Base-by-base conservation (phyloP, 2,329 filamentous ascomycete genomes). In the Ascochyta fabae region DNA sequence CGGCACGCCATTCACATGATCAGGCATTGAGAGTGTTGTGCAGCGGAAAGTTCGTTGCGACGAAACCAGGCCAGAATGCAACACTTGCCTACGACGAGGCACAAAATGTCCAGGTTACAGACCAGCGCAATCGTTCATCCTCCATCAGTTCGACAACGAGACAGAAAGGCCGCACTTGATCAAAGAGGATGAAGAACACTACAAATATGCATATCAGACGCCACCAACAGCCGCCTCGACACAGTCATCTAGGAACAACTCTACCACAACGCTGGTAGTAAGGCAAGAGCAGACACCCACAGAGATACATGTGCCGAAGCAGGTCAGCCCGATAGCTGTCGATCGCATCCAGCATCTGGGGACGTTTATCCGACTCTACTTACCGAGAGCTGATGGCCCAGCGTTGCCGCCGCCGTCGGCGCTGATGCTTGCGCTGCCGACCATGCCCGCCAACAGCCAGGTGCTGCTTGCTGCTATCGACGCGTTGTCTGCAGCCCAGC, bases 31-130 rank as follows among this genome's bases (percentile, higher is more conserved):
- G 38, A 38, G 10, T 13, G 4, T 7, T 27, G 15, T 52, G 4
- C 40, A 65, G 61, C 69, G 72, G 29, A 75, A 75, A 49, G 72
- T 75, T 26, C 65, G 72, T 40, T 75, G 72, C 56, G 72, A 75
- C 49, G 72, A 74, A 50, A 56, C 66, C 31, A 72, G 68, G 46
- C 72, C 72, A 31, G 72, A 75, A 53, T 75, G 72, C 57, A 70
- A 66, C 38, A 72, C 60, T 6, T 75, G 72, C 48, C 29, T 72
- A 44, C 65, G 70, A 41, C 64, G 72, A 22, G 71, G 72, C 39
- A 72, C 67, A 12, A 72, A 72, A 62, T 75, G 72, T 41, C 72
- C 70, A 45, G 72, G 72, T 33, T 75, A 74, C 50, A 61, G 72
- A 41, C 72, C 72, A 1, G 59, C 70, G 9, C 71, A 74, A 42